Conservation (phyloP, 352 stramenopile species). For the Phytopythium kandeliae region DNA sequence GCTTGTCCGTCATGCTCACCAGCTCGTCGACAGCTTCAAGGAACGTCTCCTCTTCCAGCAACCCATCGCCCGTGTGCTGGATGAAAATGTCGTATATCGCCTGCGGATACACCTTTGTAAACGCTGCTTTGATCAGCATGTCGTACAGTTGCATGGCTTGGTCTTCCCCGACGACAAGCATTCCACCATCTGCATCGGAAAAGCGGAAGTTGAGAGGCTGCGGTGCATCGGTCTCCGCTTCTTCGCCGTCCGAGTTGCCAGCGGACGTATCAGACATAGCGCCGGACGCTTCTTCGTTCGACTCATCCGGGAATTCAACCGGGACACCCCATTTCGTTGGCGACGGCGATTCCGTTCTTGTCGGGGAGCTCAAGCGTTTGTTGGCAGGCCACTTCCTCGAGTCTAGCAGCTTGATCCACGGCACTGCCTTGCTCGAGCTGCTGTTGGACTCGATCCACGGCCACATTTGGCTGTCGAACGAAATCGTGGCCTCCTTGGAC, state of each 20-base stretch:
- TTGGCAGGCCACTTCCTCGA: constrained; percentile 59
- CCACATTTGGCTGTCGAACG: constrained; percentile 43
- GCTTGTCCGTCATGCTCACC: constrained; percentile 65
- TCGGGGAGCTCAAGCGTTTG: constrained; percentile 33
- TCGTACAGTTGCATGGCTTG: constrained; percentile 62
- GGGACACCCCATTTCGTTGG: constrained; percentile 18
- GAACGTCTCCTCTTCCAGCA: constrained; percentile 83
- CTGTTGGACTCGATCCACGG: constrained; percentile 57
- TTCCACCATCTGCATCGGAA: constrained; percentile 53
- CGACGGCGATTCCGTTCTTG: constrained; percentile 15
- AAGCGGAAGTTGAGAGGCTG: constrained; percentile 57
- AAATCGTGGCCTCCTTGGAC: constrained; percentile 20
- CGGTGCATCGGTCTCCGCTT: constrained; percentile 12
- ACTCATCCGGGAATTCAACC: constrained; percentile 9
- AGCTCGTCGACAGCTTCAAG: constrained; percentile 76
- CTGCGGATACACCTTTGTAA: constrained; percentile 64
- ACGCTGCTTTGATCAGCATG: constrained; percentile 54
- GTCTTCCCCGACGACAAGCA: constrained; percentile 47
- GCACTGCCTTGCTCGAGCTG: constrained; percentile 27
- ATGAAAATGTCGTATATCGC: constrained; percentile 86
- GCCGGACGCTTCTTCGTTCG: constrained; percentile 3
- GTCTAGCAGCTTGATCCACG: constrained; percentile 71
- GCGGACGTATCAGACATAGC: not conserved
- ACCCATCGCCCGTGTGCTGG: constrained; percentile 74
- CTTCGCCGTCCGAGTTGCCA: constrained; percentile 10